phyloP scores from a whole-genome alignment of 2,329 filamentous ascomycete species.

The Paecilomyces formosus region DNA sequence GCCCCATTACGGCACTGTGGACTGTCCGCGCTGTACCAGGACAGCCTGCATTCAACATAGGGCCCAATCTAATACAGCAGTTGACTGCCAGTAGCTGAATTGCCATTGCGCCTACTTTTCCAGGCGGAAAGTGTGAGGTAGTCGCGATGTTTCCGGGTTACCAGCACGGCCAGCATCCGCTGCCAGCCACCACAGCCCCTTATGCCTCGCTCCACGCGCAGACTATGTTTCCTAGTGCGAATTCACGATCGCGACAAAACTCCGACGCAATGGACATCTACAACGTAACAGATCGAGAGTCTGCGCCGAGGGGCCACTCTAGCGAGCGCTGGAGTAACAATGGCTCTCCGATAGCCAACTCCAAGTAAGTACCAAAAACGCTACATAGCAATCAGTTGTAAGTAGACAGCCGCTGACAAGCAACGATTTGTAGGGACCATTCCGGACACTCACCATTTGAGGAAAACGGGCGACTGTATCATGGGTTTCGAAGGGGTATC shows the following conservation, averaged over 20 bases:
- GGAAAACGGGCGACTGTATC: conserved; percentile 65
- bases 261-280: conserved; percentile 31
- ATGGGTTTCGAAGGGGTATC: conserved; percentile 58
- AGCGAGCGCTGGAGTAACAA: conserved; percentile 19
- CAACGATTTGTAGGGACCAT: conserved; percentile 14
- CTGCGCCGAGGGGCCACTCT: conserved; percentile 12
- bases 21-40: background rate
- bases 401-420: background rate
- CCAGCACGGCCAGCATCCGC: conserved; percentile 14
- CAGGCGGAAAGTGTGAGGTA: conserved; percentile 1
- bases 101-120: background rate
- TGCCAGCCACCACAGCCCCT: conserved; percentile 13
- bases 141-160: conserved; percentile 12
- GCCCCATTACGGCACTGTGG: background rate
- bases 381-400: background rate
- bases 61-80: background rate
- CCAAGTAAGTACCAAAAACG: conserved; percentile 2
- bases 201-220: conserved; percentile 16
- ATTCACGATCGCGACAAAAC: conserved; percentile 22
- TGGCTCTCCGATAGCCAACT: conserved; percentile 15
- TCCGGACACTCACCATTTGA: conserved; percentile 39
- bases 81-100: background rate
- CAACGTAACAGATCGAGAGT: conserved; percentile 23
- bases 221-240: conserved; percentile 18
- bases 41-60: background rate